phyloP scores from a whole-genome alignment of 2,329 filamentous ascomycete species.

The Cyphellophora europaea region DNA sequence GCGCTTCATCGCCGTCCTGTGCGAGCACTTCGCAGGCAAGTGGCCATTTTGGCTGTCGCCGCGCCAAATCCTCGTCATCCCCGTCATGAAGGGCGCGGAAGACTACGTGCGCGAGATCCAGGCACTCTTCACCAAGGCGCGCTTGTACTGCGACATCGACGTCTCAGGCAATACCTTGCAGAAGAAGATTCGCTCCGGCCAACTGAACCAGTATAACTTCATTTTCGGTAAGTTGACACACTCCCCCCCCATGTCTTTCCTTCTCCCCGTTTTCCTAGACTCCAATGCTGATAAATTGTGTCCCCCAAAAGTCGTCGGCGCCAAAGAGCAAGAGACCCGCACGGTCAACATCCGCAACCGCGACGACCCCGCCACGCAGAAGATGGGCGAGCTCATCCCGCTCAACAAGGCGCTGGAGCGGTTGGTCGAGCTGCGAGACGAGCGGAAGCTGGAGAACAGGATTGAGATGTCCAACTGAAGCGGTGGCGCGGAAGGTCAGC shows the following conservation, averaged over 20 bases:
- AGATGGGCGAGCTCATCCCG: conserved; percentile 52
- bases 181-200: conserved; percentile 43
- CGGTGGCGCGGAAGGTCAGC: too few relatives aligned
- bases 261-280: conserved; percentile 1
- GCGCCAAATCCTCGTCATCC: conserved; percentile 40
- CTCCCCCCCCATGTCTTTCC: not conserved
- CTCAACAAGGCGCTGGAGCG: conserved; percentile 50
- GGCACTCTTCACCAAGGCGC: conserved; percentile 32
- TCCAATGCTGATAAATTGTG: not conserved
- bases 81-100: conserved; percentile 40
- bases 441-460: conserved; percentile 32
- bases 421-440: conserved; percentile 37
- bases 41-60: conserved; percentile 46
- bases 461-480: conserved; percentile 15
- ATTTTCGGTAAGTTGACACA: conserved; percentile 34
- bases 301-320: conserved; percentile 45
- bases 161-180: conserved; percentile 40
- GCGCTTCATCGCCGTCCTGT: conserved; percentile 41
- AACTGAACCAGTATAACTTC: conserved; percentile 41
- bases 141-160: conserved; percentile 39
- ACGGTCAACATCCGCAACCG: conserved; percentile 57
- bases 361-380: conserved; percentile 53
- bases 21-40: conserved; percentile 42
- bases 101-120: conserved; percentile 40
- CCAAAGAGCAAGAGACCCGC: conserved; percentile 49